These are phyloP conservation scores for Calonectria naviculata DNA, from an alignment of 2,329 filamentous ascomycete genomes.

Conservation along the genomic window DNA sequence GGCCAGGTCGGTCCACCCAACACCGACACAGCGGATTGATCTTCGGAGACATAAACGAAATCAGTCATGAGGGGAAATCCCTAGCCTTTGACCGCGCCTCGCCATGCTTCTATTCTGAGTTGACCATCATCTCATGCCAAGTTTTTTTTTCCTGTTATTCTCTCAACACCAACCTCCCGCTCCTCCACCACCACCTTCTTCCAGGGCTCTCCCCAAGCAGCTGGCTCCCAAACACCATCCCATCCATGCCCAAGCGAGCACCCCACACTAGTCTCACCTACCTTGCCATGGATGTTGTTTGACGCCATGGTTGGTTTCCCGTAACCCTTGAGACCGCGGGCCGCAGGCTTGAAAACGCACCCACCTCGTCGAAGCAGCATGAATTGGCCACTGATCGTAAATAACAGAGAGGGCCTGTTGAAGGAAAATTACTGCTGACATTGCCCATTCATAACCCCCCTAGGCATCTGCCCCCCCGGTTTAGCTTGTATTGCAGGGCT, in stretches of 20 bases:
- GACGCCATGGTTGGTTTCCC: background rate
- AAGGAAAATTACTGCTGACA: conserved; percentile 3
- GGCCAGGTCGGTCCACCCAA: background rate
- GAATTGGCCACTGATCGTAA: background rate
- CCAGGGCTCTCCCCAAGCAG: background rate
- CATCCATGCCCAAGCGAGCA: background rate
- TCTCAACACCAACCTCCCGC: conserved; percentile 25
- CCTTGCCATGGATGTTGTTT: background rate
- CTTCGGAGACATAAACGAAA: background rate
- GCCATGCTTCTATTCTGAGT: conserved; percentile 35
- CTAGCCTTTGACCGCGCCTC: conserved; percentile 17
- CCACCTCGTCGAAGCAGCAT: background rate
- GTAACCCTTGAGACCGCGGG: background rate
- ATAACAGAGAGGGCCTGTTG: background rate
- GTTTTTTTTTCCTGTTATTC: background rate
- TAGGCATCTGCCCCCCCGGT: background rate
- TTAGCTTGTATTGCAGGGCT: conserved; percentile 30
- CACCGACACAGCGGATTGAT: background rate
- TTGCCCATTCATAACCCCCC: conserved; percentile 1
- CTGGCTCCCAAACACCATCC: conserved; percentile 7
- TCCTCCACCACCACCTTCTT: background rate
- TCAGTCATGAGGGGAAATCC: background rate
- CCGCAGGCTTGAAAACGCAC: background rate
- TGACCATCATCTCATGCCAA: conserved; percentile 27
- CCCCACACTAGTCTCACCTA: conserved; percentile 30